Base-by-base conservation (phyloP, 345 rosid genomes). In the Boechera divaricarpa region DNA sequence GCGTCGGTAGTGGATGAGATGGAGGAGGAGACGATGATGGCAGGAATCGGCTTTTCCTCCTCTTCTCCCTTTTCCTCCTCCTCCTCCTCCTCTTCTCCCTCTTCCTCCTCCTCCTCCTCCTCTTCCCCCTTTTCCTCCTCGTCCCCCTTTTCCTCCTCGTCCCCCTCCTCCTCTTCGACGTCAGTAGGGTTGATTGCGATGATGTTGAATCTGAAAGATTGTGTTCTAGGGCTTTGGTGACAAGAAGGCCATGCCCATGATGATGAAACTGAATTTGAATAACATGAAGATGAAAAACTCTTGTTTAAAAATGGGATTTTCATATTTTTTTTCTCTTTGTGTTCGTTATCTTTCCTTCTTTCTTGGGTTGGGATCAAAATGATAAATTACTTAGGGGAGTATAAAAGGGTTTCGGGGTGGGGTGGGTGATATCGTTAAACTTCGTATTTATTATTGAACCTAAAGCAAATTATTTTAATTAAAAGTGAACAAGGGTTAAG, bases 231-330 rank as follows among this genome's bases (percentile, higher is more conserved):
- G 28, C 80, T 87, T 31, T 87, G 90, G 75, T 88, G 80, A 74
- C 87, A 92, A 60, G 85, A 82, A 38, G 88, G 90, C 95, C 97
- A 91, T 63, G 85, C 82, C 93, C 94, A 91, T 10, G 87, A 77
- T 4, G 87, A 79, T 72, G 76, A 39, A 28, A 16, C 7, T 29
- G 67, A 72, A 28, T 5, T 1, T 24, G 59, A 44, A 70, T 63
- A 57, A 70, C 48, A 44, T 55, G 74, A 57, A 32, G 75, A 72
- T 4, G 76, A 72, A 26, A 49, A n/a, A 56, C 35, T 78, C 69
- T 75, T 77, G 77, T 68, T 78, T 76, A 87, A 78, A 68, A 83
- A 83, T 38, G 84, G 87, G 56, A 87, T 76, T 73, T 87, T 91
- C 90, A 86, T 84, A 76, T 80, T 33, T 33, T 10, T 38, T 39